A percentile compares a stretch with the other conserved stretches of the same genome.
phyloP scores from a whole-genome alignment of 2,329 filamentous ascomycete species.

The Botryotinia narcissicola region DNA sequence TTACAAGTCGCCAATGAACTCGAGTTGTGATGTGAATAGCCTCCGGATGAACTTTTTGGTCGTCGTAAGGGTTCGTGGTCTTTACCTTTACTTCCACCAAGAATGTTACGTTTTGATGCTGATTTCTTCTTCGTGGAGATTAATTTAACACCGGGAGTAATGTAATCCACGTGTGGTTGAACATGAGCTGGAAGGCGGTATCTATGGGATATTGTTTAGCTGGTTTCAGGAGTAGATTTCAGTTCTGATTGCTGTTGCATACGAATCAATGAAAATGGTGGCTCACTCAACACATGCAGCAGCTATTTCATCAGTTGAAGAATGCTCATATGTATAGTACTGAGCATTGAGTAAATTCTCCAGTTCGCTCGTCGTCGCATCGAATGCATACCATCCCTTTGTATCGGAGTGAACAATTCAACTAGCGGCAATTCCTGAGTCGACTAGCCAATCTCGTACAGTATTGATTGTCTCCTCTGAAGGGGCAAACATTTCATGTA shows the following conservation, averaged over 20 bases:
- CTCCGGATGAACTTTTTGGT: neutral
- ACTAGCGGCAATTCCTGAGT: constrained; percentile 36
- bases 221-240: neutral
- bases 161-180: constrained; percentile 41
- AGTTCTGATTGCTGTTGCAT: neutral
- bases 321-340: constrained; percentile 40
- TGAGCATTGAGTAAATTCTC: constrained; percentile 40
- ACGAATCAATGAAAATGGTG: neutral
- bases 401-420: constrained; percentile 39
- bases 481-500: constrained; percentile 39
- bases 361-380: constrained; percentile 38
- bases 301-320: constrained; percentile 30
- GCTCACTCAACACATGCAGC: constrained; percentile 40
- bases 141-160: constrained; percentile 35
- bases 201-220: constrained; percentile 22
- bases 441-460: constrained; percentile 40
- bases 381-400: constrained; percentile 41
- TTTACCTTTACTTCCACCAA: neutral
- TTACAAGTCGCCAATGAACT: constrained; percentile 44
- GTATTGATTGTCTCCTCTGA: constrained; percentile 35
- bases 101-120: constrained; percentile 7
- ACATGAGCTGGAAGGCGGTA: constrained; percentile 44
- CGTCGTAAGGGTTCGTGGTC: constrained; percentile 4
- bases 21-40: constrained; percentile 9
- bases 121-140: constrained; percentile 44